Conservation (phyloP, 2,329 filamentous ascomycete genomes). For the Alternaria ethzedia region DNA sequence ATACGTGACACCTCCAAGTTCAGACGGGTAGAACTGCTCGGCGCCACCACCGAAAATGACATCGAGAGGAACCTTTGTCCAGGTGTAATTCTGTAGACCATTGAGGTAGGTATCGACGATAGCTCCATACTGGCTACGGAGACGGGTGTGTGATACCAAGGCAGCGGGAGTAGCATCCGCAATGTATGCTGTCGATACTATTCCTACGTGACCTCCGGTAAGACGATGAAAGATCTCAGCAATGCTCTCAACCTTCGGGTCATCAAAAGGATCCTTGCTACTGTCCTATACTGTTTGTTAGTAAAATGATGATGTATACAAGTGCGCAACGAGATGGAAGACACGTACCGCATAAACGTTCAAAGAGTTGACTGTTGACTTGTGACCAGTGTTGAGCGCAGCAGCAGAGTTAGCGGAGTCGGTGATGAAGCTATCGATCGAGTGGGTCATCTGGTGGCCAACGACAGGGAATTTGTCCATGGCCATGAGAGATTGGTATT, state of each 20-base stretch:
- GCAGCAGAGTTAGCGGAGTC: constrained; percentile 86
- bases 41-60: constrained; percentile 84
- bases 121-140: constrained; percentile 71
- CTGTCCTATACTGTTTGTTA: constrained; percentile 60
- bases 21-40: constrained; percentile 71
- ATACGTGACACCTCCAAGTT: constrained; percentile 67
- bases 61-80: constrained; percentile 75
- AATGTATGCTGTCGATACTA: constrained; percentile 79
- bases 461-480: constrained; percentile 86
- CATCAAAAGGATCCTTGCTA: constrained; percentile 74
- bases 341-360: constrained; percentile 68
- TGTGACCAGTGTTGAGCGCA: constrained; percentile 82
- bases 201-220: constrained; percentile 64
- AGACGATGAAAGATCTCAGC: constrained; percentile 77
- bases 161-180: constrained; percentile 82
- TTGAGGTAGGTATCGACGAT: constrained; percentile 79
- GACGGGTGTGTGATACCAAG: constrained; percentile 66
- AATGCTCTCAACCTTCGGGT: constrained; percentile 86
- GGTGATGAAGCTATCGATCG: constrained; percentile 83
- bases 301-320: neutral
- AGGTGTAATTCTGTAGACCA: constrained; percentile 70
- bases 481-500: constrained; percentile 76
- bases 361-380: constrained; percentile 81
- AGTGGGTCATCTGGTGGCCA: constrained; percentile 88
- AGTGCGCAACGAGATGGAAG: too few relatives aligned